phyloP scores from a whole-genome alignment of 2,329 filamentous ascomycete species.

The Aspergillus fumigatiaffinis region DNA sequence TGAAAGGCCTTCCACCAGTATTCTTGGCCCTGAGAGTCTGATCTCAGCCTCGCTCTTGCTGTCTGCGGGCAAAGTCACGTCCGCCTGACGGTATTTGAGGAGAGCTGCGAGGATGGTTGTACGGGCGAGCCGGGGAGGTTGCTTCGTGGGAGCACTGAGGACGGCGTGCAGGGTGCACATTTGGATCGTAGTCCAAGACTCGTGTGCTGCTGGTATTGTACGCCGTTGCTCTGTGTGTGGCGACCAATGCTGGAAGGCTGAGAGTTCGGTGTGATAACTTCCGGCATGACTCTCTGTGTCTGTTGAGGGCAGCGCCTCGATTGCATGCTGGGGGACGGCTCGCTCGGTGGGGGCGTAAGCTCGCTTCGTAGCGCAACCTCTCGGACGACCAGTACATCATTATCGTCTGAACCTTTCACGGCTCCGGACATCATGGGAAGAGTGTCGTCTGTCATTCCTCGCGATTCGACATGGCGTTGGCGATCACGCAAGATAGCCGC shows the following conservation, averaged over 20 bases:
- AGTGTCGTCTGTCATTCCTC: neutral
- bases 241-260: neutral
- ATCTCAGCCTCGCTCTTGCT: neutral
- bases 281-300: neutral
- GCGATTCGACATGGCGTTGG: neutral
- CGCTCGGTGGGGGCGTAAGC: neutral
- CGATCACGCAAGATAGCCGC: slow-evolving; percentile 6
- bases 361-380: neutral
- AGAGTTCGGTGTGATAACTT: neutral
- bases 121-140: neutral
- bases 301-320: neutral
- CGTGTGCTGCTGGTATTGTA: neutral
- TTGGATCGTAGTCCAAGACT: neutral
- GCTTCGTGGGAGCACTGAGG: neutral
- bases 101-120: neutral
- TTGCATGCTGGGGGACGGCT: neutral
- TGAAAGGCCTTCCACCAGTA: neutral
- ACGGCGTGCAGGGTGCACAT: neutral
- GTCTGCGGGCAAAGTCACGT: neutral
- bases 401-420: neutral
- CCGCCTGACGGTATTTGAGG: neutral
- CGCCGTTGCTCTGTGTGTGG: neutral
- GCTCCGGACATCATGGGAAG: neutral
- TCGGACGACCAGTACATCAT: neutral
- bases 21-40: neutral